These are phyloP conservation scores for Pelargonium myrrhifolium DNA, from an alignment of 441 rosid genomes.

Conservation along the genomic window DNA sequence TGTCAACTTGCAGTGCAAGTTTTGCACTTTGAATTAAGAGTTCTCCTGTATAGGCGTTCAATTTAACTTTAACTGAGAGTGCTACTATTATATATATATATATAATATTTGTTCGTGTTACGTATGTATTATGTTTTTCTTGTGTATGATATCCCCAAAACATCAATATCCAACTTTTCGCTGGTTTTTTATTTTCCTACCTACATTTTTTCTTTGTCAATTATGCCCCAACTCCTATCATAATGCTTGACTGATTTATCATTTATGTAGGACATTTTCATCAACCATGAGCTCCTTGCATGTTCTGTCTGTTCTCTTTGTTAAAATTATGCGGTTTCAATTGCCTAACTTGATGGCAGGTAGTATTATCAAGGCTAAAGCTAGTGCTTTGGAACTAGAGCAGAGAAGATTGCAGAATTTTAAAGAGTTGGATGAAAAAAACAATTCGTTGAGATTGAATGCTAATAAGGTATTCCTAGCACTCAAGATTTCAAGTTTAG, in stretches of 20 bases:
- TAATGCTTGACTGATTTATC: not conserved
- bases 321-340: constrained; percentile 10
- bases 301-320: constrained; percentile 1
- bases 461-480: constrained; percentile 45
- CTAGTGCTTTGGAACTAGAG: constrained; percentile 58
- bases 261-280: not conserved
- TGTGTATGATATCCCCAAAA: not conserved
- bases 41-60: not conserved
- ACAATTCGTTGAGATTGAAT: constrained; percentile 34
- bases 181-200: not conserved
- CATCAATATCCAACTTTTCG: not conserved
- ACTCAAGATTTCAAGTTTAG: not conserved
- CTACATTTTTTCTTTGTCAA: too few relatives aligned
- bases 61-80: not conserved
- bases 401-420: constrained; percentile 54
- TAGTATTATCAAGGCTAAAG: constrained; percentile 48
- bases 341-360: constrained; percentile 32
- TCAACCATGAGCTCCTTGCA: not conserved
- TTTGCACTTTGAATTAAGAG: not conserved
- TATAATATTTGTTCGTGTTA: not conserved
- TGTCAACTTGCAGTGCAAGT: not conserved
- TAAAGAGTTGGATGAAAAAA: constrained; percentile 45
- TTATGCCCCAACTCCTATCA: not conserved
- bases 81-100: not conserved
- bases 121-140: too few relatives aligned